Conservation (phyloP, 768 basidiomycete genomes). For the Paxillus involutus region DNA sequence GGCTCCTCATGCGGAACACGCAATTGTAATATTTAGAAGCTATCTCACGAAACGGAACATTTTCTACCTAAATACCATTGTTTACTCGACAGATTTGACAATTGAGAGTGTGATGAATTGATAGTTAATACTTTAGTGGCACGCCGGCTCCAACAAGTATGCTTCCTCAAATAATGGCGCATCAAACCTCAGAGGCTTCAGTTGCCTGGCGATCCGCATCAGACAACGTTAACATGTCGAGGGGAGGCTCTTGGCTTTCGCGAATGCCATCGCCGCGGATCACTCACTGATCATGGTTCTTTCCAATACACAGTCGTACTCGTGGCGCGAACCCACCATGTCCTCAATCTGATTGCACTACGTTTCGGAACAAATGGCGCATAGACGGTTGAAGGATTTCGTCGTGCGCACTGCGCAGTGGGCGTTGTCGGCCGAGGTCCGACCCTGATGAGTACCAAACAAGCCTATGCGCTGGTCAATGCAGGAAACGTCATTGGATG, state of each 20-base stretch:
- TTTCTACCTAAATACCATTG: not conserved
- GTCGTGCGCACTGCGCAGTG: too few relatives aligned
- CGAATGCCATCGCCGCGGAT: not conserved
- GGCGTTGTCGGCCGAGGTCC: too few relatives aligned
- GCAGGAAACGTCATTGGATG: too few relatives aligned
- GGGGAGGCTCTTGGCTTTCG: not conserved
- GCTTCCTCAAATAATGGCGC: not conserved
- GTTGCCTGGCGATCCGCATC: constrained; percentile 29
- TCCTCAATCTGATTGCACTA: not conserved
- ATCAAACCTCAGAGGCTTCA: too few relatives aligned
- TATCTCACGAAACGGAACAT: not conserved
- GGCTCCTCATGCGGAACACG: constrained; percentile 19
- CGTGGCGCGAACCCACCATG: not conserved
- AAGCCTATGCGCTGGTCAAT: too few relatives aligned
- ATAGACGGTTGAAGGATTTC: too few relatives aligned
- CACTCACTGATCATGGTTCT: not conserved
- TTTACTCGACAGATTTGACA: too few relatives aligned
- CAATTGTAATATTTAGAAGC: constrained; percentile 20
- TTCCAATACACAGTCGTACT: not conserved
- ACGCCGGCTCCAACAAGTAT: not conserved
- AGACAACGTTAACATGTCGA: constrained; percentile 1
- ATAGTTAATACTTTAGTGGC: not conserved
- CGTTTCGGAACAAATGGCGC: too few relatives aligned
- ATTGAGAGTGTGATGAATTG: not conserved
- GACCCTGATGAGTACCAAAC: too few relatives aligned